These are phyloP conservation scores for Trypanosoma cruzi DNA, from an alignment of 208 protist genomes.

Conservation along the genomic window DNA sequence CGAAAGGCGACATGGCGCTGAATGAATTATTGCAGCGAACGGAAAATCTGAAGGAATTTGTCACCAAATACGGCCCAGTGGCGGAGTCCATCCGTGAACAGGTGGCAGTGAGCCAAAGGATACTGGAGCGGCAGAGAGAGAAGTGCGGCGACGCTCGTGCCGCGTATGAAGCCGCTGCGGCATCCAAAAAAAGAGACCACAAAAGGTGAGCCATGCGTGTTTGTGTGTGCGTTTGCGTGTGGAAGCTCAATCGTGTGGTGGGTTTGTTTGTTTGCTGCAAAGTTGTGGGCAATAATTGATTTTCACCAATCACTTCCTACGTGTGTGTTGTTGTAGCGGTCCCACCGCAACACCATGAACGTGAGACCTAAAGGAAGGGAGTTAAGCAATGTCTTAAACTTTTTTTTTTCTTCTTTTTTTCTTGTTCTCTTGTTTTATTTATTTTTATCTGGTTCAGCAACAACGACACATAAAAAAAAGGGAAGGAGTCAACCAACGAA, in stretches of 20 bases:
- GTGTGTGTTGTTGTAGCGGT: no score
- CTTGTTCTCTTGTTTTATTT: constrained; percentile 1
- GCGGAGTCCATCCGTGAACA: constrained; percentile 14
- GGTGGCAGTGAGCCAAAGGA: constrained; percentile 8
- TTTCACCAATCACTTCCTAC: not conserved
- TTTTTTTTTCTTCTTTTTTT: constrained; percentile 15
- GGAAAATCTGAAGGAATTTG: constrained; percentile 17
- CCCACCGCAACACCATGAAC: not conserved
- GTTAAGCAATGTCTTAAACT: no score
- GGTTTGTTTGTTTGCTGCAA: not conserved
- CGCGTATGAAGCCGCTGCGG: constrained; percentile 1
- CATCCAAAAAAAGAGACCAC: not conserved
- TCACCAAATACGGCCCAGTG: constrained; percentile 9
- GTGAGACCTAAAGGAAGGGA: no score
- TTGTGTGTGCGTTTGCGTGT: not conserved
- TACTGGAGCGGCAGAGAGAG: not conserved
- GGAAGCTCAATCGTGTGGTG: no score
- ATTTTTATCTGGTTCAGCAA: not conserved
- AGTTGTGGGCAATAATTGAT: not conserved
- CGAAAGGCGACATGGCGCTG: constrained; percentile 20
- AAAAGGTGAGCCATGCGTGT: not conserved
- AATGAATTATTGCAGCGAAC: constrained; percentile 6
- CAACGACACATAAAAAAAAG: no score
- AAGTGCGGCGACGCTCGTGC: constrained; percentile 2
- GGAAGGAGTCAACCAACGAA: not conserved